These are phyloP conservation scores for Botrytis medusae DNA, from an alignment of 2,329 filamentous ascomycete genomes.

Conservation along the genomic window DNA sequence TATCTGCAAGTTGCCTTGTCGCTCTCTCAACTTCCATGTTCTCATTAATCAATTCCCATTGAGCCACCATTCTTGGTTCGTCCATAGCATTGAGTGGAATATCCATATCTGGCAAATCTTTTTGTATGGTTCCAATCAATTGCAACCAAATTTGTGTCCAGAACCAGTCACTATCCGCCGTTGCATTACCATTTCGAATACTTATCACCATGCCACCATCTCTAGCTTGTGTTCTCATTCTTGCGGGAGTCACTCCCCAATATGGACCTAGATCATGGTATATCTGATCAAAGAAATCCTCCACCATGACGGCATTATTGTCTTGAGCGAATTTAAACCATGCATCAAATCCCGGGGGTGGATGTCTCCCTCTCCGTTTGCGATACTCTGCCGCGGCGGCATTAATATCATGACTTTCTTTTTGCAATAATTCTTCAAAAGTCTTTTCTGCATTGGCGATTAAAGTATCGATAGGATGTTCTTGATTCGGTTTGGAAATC, in stretches of 20 bases:
- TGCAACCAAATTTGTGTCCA: constrained; percentile 45
- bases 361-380: constrained; percentile 56
- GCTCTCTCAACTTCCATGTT: constrained; percentile 51
- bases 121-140: constrained; percentile 45
- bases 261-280: constrained; percentile 52
- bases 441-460: constrained; percentile 44
- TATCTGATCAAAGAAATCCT: constrained; percentile 60
- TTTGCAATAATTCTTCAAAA: constrained; percentile 44
- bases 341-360: constrained; percentile 60
- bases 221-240: constrained; percentile 50
- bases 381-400: constrained; percentile 54
- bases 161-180: constrained; percentile 45
- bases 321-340: constrained; percentile 57
- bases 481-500: background rate
- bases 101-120: constrained; percentile 61
- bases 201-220: constrained; percentile 63
- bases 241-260: constrained; percentile 48
- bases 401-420: constrained; percentile 46
- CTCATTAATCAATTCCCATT: constrained; percentile 55
- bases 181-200: constrained; percentile 54
- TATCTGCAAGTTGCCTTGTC: constrained; percentile 51
- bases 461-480: constrained; percentile 49
- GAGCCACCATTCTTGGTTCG: constrained; percentile 60
- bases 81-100: constrained; percentile 66
- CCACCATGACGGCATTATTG: constrained; percentile 54